A percentile compares a stretch with the other conserved stretches of the same genome.
Conservation (phyloP, 352 stramenopile genomes). For the Phytopythium aichiense region DNA sequence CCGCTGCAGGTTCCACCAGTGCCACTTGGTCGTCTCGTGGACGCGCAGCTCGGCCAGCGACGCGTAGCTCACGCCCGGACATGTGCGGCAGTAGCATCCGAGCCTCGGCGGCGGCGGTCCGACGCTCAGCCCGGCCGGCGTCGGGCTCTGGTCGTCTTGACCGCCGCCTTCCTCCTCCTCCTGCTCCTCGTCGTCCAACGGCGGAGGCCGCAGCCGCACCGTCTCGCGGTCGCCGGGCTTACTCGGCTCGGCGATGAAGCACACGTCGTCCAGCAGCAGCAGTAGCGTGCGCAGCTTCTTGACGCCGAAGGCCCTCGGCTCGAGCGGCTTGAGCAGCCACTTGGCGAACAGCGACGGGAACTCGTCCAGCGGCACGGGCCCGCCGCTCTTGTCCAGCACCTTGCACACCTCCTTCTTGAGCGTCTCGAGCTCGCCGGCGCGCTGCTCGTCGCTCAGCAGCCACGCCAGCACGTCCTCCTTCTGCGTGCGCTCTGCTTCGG, state of each 20-base stretch:
- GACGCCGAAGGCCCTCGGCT: constrained; percentile 47
- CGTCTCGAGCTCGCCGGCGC: constrained; percentile 45
- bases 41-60: constrained; percentile 46
- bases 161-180: constrained; percentile 1
- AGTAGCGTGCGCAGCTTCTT: constrained; percentile 78
- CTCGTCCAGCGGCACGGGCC: constrained; percentile 34
- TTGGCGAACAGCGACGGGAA: constrained; percentile 52
- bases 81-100: constrained; percentile 50
- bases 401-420: constrained; percentile 75
- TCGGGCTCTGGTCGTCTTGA: constrained; percentile 4
- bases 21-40: constrained; percentile 78
- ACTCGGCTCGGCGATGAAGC: constrained; percentile 40
- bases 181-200: constrained; percentile 27
- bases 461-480: constrained; percentile 48
- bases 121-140: neutral
- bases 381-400: constrained; percentile 54
- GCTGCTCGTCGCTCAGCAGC: constrained; percentile 39
- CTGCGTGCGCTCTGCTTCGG: constrained; percentile 22
- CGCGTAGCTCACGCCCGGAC: constrained; percentile 62
- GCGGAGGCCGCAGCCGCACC: constrained; percentile 50
- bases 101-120: constrained; percentile 41
- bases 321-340: constrained; percentile 68
- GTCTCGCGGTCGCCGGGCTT: constrained; percentile 53
- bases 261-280: constrained; percentile 49
- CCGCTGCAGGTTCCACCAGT: constrained; percentile 58